These are phyloP conservation scores for Magnolia sinica DNA, from an alignment of 164 flowering plant species.

Conservation along the genomic window DNA sequence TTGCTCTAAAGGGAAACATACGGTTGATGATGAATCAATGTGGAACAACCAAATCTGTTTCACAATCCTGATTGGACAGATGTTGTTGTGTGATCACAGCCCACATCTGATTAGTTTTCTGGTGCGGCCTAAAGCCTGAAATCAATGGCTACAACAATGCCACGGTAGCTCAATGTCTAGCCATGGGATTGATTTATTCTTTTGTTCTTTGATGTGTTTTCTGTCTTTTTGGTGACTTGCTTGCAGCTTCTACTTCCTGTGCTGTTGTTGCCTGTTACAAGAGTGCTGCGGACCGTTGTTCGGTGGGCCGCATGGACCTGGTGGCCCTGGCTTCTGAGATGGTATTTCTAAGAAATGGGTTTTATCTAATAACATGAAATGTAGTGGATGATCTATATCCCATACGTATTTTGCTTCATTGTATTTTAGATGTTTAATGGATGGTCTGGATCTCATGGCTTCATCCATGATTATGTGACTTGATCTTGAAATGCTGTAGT, in stretches of 20 bases:
- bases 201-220: background rate
- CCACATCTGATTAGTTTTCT: too few species aligned
- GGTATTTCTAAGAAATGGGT: background rate
- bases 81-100: too few species aligned
- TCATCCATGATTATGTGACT: background rate
- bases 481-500: background rate
- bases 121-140: too few species aligned
- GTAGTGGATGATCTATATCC: background rate
- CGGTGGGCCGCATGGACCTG: slow-evolving; percentile 1
- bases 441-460: background rate
- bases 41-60: too few species aligned
- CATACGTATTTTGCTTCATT: background rate
- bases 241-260: slow-evolving; percentile 8
- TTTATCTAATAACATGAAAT: slow-evolving; percentile 1
- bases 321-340: slow-evolving; percentile 1
- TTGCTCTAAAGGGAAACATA: background rate
- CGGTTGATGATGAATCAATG: too few species aligned
- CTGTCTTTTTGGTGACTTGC: background rate
- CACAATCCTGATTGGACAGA: too few species aligned
- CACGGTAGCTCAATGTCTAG: background rate
- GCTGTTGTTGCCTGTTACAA: slow-evolving; percentile 6
- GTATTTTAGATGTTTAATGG: background rate
- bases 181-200: background rate
- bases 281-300: slow-evolving; percentile 3
- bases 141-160: too few species aligned